Percentiles rank a stretch among this genome's conserved stretches.
These are phyloP conservation scores for Saccharomyces pastorianus DNA, from an alignment of 1,139 yeast species.

Conservation along the genomic window DNA sequence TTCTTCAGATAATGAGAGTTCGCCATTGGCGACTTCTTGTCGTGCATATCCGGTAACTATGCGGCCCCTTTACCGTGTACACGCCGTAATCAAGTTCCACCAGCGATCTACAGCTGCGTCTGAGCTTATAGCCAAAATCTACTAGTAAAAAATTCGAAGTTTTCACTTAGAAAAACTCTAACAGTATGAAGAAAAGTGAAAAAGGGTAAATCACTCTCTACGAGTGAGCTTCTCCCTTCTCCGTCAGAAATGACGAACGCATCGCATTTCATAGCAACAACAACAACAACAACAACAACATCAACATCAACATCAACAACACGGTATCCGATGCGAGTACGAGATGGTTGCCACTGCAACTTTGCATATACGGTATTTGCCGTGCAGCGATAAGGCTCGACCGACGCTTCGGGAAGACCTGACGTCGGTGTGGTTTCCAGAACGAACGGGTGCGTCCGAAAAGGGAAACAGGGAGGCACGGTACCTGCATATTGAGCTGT, in stretches of 20 bases:
- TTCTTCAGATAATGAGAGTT: conserved; percentile 21
- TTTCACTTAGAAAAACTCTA: not conserved
- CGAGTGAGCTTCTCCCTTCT: not conserved
- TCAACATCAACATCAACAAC: not conserved
- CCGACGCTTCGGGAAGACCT: not conserved
- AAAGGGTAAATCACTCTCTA: not conserved
- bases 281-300: not conserved
- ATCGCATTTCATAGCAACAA: not conserved
- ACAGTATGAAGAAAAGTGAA: not conserved
- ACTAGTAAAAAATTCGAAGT: not conserved
- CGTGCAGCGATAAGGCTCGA: not conserved
- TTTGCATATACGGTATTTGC: not conserved
- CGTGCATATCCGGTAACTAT: conserved; percentile 8
- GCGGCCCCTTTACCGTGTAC: not conserved
- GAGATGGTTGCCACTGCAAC: not conserved
- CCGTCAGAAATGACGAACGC: not conserved
- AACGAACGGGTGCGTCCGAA: not conserved
- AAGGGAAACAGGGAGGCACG: conserved; percentile 5
- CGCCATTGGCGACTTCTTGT: conserved; percentile 12
- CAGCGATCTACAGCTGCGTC: not conserved
- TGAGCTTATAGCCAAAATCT: not conserved
- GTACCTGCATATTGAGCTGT: conserved; percentile 5
- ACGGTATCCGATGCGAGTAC: not conserved
- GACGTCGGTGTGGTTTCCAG: not conserved
- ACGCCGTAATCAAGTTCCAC: not conserved